phyloP scores from a whole-genome alignment of 345 rosid species.

The Moricandia arvensis region DNA sequence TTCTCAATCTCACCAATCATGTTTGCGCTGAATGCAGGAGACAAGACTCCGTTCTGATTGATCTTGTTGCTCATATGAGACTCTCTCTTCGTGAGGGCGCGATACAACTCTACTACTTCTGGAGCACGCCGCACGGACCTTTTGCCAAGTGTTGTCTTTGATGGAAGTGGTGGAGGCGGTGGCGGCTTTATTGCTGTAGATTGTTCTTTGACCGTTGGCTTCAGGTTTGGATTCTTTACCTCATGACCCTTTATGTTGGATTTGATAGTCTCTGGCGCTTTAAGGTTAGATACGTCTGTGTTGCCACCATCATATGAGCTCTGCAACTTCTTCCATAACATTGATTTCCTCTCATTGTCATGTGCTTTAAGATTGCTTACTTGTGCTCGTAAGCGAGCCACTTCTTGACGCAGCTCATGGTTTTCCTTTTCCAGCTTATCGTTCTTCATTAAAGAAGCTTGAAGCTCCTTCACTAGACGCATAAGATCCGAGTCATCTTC shows the following conservation, averaged over 20 bases:
- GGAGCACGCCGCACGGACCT: slow-evolving; percentile 76
- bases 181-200: slow-evolving; percentile 44
- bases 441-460: slow-evolving; percentile 52
- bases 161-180: slow-evolving; percentile 76
- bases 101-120: slow-evolving; percentile 79
- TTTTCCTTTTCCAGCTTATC: slow-evolving; percentile 76
- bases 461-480: slow-evolving; percentile 62
- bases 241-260: slow-evolving; percentile 36
- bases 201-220: slow-evolving; percentile 27
- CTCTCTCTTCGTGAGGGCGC: slow-evolving; percentile 71
- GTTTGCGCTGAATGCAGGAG: slow-evolving; percentile 47
- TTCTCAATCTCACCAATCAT: slow-evolving; percentile 99
- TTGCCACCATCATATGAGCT: slow-evolving; percentile 46
- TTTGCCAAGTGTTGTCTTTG: slow-evolving; percentile 47
- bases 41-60: slow-evolving; percentile 42
- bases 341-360: slow-evolving; percentile 79
- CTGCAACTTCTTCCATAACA: slow-evolving; percentile 91
- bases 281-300: slow-evolving; percentile 43
- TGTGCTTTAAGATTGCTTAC: slow-evolving; percentile 70
- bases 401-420: slow-evolving; percentile 67
- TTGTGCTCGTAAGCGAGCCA: slow-evolving; percentile 62
- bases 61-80: slow-evolving; percentile 47
- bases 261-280: slow-evolving; percentile 44
- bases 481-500: slow-evolving; percentile 54
- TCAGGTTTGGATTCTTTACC: slow-evolving; percentile 41